Conservation (phyloP, 2,329 filamentous ascomycete genomes). For the Colletotrichum sp. region DNA sequence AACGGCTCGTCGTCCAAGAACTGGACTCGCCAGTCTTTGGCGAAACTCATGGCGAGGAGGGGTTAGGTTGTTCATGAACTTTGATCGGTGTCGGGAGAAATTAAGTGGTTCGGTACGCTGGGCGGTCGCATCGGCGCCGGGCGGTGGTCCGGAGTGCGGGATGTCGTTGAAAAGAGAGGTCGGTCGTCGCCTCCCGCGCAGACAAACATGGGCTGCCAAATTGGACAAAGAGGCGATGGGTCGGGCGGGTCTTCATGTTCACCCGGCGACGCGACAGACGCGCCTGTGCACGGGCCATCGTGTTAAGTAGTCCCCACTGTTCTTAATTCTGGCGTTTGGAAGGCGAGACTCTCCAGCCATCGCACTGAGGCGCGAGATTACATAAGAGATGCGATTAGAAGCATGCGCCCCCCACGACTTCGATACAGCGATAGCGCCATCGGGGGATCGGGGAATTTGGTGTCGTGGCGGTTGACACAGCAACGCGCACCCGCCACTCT, state of each 20-base stretch:
- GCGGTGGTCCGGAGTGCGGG: not conserved
- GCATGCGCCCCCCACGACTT: not conserved
- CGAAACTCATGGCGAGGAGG: not conserved
- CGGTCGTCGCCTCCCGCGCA: not conserved
- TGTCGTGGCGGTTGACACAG: slow-evolving; percentile 10
- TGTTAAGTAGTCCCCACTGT: slow-evolving; percentile 7
- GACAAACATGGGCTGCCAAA: not conserved
- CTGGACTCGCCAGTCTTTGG: slow-evolving; percentile 4
- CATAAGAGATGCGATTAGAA: not conserved
- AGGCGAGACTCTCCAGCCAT: not conserved
- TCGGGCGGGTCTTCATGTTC: slow-evolving; percentile 16
- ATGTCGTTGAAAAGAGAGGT: not conserved
- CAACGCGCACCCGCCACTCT: slow-evolving; percentile 6
- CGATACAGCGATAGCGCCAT: slow-evolving; percentile 14
- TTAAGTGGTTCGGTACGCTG: not conserved
- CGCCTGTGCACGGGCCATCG: slow-evolving; percentile 16
- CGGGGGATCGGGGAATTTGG: slow-evolving; percentile 16
- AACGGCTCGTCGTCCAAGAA: slow-evolving; percentile 34
- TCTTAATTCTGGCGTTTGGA: not conserved
- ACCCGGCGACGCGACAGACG: slow-evolving; percentile 17
- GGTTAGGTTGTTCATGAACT: not conserved
- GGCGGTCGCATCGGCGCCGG: slow-evolving; percentile 13
- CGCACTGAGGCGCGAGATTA: not conserved
- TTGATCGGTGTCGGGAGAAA: not conserved
- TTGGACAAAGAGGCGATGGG: not conserved